A percentile compares a stretch with the other conserved stretches of the same genome.
Evolutionary conservation across 2,329 filamentous ascomycete genomes (phyloP).

Genomic region (Colletotrichum falcatum): DNA sequence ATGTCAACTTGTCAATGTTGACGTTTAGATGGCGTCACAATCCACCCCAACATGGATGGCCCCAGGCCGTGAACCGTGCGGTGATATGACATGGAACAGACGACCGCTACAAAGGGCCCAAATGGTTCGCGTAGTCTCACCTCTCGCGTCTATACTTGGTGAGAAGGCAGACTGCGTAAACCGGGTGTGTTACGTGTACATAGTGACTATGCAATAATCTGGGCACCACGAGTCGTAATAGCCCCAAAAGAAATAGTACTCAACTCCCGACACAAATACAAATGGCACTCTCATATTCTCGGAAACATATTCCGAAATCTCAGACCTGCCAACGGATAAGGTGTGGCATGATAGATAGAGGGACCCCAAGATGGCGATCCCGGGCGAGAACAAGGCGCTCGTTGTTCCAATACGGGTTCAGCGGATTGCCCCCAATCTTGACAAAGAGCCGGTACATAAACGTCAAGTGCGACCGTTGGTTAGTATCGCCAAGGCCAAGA

Average conservation of each 20-base stretch:
- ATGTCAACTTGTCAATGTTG: too few relatives aligned
- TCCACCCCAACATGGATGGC: too few relatives aligned
- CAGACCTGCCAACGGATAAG: slow-evolving; percentile 7
- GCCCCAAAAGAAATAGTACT: too few relatives aligned
- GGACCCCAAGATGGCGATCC: background rate
- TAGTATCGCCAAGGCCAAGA: slow-evolving; percentile 37
- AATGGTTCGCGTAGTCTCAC: too few relatives aligned
- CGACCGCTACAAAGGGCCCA: too few relatives aligned
- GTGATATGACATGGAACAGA: too few relatives aligned
- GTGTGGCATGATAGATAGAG: slow-evolving; percentile 6
- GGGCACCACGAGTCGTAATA: too few relatives aligned
- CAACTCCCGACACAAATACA: background rate
- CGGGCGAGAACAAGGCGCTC: background rate
- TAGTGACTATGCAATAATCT: background rate
- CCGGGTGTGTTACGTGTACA: background rate
- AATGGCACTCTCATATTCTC: background rate
- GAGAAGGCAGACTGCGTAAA: background rate
- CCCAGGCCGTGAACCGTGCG: too few relatives aligned
- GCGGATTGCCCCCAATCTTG: slow-evolving; percentile 16
- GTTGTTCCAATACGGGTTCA: background rate
- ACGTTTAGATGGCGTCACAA: too few relatives aligned
- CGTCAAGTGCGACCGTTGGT: slow-evolving; percentile 8
- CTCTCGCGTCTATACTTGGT: too few relatives aligned
- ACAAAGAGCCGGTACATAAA: background rate
- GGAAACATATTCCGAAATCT: background rate